phyloP scores from a whole-genome alignment of 2,329 filamentous ascomycete genomes.

The Beauveria scarabaeidicola region DNA sequence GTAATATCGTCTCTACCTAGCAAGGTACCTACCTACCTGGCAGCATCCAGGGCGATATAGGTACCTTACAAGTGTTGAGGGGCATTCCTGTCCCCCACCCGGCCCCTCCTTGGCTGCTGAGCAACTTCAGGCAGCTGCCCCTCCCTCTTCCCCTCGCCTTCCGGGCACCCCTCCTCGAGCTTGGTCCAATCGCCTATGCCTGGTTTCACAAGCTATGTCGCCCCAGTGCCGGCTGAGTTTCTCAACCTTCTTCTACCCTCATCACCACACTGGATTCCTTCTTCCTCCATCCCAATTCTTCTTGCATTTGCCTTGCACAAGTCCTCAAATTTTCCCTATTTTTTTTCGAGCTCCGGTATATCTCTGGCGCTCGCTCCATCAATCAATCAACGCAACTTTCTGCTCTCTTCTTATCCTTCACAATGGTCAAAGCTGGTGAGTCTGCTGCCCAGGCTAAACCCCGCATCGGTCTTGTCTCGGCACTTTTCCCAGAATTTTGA shows the following conservation, averaged over 20 bases:
- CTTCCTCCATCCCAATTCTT: slow-evolving; percentile 7
- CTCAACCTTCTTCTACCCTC: slow-evolving; percentile 1
- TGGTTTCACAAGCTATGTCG: slow-evolving; percentile 8
- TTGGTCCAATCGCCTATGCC: slow-evolving; percentile 6
- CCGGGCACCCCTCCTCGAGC: not conserved
- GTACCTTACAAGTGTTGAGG: not conserved
- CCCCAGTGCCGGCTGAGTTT: not conserved
- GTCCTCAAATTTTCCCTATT: not conserved
- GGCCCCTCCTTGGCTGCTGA: not conserved
- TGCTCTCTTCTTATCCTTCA: slow-evolving; percentile 14
- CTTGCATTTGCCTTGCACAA: not conserved
- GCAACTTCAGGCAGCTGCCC: not conserved
- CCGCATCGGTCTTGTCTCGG: slow-evolving; percentile 12
- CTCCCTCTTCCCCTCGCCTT: not conserved
- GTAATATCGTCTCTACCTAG: not conserved
- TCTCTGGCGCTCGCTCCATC: not conserved
- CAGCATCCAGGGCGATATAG: not conserved
- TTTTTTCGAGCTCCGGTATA: not conserved
- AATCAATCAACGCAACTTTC: not conserved
- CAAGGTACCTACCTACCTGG: no score
- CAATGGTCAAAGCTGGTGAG: slow-evolving; percentile 52
- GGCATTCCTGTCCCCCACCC: not conserved
- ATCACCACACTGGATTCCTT: not conserved
- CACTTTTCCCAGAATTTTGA: not conserved
- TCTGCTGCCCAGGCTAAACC: slow-evolving; percentile 12